Conservation (phyloP, 2,329 filamentous ascomycete genomes). For the Pestalotiopsis sp. region DNA sequence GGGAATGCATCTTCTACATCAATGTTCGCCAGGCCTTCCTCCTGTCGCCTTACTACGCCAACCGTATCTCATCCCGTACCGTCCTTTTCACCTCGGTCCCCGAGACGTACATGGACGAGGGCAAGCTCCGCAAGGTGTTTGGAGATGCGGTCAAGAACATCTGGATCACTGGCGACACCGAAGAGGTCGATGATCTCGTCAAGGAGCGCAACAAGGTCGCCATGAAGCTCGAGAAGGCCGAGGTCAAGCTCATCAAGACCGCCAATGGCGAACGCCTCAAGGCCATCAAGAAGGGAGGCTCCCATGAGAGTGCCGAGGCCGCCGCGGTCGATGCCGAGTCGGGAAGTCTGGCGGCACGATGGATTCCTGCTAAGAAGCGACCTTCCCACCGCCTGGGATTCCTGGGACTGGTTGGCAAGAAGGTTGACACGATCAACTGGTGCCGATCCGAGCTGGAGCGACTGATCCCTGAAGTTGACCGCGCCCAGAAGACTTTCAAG, state of each 20-base stretch:
- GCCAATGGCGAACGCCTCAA: conserved; percentile 76
- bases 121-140: conserved; percentile 79
- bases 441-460: conserved; percentile 76
- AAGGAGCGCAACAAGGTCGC: conserved; percentile 80
- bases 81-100: conserved; percentile 90
- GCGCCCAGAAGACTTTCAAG: conserved; percentile 68
- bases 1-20: conserved; percentile 90
- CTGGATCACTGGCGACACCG: conserved; percentile 80
- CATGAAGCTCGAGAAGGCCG: conserved; percentile 81
- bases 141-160: conserved; percentile 79
- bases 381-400: conserved; percentile 75
- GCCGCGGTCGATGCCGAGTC: conserved; percentile 66
- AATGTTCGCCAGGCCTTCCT: conserved; percentile 92
- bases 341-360: conserved; percentile 72
- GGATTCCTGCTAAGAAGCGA: conserved; percentile 72
- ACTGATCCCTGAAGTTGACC: conserved; percentile 72
- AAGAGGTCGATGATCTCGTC: conserved; percentile 78
- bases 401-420: conserved; percentile 74
- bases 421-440: conserved; percentile 95
- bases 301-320: conserved; percentile 41
- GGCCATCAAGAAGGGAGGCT: conserved; percentile 62
- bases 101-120: conserved; percentile 73
- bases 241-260: conserved; percentile 80
- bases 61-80: conserved; percentile 85
- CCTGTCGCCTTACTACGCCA: conserved; percentile 80